Percentiles rank a stretch among this genome's conserved stretches.
Conservation (phyloP, 2,329 filamentous ascomycete species). For the Xylaria sp. region DNA sequence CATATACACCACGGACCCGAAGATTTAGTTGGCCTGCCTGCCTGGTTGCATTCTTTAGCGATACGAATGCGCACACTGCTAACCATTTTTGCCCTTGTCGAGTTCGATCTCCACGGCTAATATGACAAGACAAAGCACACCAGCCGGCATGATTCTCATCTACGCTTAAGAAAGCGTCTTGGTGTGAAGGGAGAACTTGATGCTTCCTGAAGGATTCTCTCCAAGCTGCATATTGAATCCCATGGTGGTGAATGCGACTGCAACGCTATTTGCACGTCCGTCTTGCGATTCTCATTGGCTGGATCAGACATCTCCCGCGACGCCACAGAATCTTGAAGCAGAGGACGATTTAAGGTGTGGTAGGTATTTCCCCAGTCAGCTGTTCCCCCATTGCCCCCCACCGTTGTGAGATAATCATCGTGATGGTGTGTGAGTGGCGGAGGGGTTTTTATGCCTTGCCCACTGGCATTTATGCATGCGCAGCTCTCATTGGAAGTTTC, state of each 20-base stretch:
- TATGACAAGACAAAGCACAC: constrained; percentile 10
- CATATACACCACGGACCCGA: neutral
- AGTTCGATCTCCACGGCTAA: constrained; percentile 1
- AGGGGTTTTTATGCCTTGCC: constrained; percentile 22
- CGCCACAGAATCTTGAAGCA: constrained; percentile 18
- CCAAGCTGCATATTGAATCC: constrained; percentile 31
- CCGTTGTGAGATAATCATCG: neutral
- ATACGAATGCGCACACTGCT: neutral
- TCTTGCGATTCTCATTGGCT: constrained; percentile 16
- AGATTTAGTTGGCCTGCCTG: neutral
- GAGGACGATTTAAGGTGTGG: constrained; percentile 17
- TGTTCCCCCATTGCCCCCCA: neutral
- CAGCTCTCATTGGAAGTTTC: constrained; percentile 17
- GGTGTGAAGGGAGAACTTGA: constrained; percentile 5
- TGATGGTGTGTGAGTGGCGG: constrained; percentile 16
- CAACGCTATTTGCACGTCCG: neutral
- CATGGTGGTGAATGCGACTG: constrained; percentile 14
- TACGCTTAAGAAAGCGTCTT: constrained; percentile 6
- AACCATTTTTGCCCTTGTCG: neutral
- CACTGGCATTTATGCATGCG: constrained; percentile 7
- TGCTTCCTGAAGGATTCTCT: constrained; percentile 30
- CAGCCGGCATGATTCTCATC: constrained; percentile 13
- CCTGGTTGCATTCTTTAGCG: neutral
- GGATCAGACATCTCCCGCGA: constrained; percentile 13
- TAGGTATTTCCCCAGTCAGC: constrained; percentile 21